phyloP scores from a whole-genome alignment of 768 basidiomycete species.

The Boletus rubroflammeus region DNA sequence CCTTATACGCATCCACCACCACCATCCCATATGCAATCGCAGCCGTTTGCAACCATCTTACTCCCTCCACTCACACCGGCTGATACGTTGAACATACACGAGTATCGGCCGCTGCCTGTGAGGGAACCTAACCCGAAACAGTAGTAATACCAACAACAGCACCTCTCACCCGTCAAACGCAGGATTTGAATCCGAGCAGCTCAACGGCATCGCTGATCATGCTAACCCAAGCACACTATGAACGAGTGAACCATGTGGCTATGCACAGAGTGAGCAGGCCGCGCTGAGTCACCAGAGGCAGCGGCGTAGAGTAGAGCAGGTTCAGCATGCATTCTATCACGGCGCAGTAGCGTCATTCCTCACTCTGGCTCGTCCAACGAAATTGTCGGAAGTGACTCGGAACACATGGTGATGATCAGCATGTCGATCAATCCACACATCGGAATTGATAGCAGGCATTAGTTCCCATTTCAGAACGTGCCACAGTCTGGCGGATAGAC shows the following conservation, averaged over 20 bases:
- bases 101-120: slow-evolving; percentile 28
- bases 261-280: no score
- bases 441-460: not conserved
- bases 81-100: slow-evolving; percentile 32
- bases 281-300: no score
- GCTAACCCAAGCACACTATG: slow-evolving; percentile 6
- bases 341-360: no score
- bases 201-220: slow-evolving; percentile 19
- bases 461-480: no score
- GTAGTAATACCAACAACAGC: not conserved
- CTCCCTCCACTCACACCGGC: slow-evolving; percentile 27
- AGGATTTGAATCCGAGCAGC: slow-evolving; percentile 14
- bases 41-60: slow-evolving; percentile 30
- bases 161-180: slow-evolving; percentile 9
- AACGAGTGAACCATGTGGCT: no score
- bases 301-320: no score
- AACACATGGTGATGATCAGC: not conserved
- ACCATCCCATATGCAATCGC: slow-evolving; percentile 18
- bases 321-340: no score
- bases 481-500: no score
- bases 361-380: no score
- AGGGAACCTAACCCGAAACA: slow-evolving; percentile 22
- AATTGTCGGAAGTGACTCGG: not conserved
- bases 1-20: slow-evolving; percentile 15
- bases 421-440: not conserved